phyloP scores from a whole-genome alignment of 805 yeast genomes.

The Starmerella apicola region DNA sequence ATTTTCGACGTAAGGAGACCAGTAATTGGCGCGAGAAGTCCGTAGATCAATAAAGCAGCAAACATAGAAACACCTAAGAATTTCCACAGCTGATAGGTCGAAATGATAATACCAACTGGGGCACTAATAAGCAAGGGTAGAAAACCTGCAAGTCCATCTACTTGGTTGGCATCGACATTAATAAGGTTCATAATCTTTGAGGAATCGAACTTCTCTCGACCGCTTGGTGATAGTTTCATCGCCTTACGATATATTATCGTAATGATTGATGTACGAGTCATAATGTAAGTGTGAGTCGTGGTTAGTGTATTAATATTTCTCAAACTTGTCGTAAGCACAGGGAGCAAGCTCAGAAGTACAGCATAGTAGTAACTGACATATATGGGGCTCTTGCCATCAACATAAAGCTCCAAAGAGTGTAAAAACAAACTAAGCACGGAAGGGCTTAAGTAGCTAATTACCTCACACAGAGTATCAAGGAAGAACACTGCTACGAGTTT shows the following conservation, averaged over 20 bases:
- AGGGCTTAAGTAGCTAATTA: slow-evolving; percentile 15
- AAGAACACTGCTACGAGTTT: slow-evolving; percentile 7
- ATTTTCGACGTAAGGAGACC: slow-evolving; percentile 46
- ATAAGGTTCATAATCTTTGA: slow-evolving; percentile 89
- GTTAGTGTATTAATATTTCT: slow-evolving; percentile 12
- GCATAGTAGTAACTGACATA: slow-evolving; percentile 19
- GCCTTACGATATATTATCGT: slow-evolving; percentile 60
- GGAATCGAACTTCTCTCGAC: slow-evolving; percentile 53
- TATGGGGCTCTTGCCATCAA: slow-evolving; percentile 13
- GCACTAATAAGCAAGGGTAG: slow-evolving; percentile 78
- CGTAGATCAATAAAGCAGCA: slow-evolving; percentile 70
- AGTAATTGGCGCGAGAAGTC: slow-evolving; percentile 65
- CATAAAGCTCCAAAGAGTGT: slow-evolving; percentile 12
- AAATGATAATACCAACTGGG: slow-evolving; percentile 68
- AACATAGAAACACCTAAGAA: slow-evolving; percentile 79
- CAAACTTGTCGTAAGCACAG: slow-evolving; percentile 14
- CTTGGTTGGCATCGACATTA: slow-evolving; percentile 84
- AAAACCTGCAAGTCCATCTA: slow-evolving; percentile 64
- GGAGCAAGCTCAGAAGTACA: slow-evolving; percentile 16
- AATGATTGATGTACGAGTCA: slow-evolving; percentile 35
- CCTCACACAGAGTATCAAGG: slow-evolving; percentile 7
- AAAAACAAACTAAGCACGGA: slow-evolving; percentile 17
- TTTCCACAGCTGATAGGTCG: slow-evolving; percentile 58
- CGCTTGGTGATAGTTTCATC: slow-evolving; percentile 49
- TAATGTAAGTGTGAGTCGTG: slow-evolving; percentile 12